phyloP scores from a whole-genome alignment of 306 rosid genomes.

The Ammopiptanthus mongolicus region DNA sequence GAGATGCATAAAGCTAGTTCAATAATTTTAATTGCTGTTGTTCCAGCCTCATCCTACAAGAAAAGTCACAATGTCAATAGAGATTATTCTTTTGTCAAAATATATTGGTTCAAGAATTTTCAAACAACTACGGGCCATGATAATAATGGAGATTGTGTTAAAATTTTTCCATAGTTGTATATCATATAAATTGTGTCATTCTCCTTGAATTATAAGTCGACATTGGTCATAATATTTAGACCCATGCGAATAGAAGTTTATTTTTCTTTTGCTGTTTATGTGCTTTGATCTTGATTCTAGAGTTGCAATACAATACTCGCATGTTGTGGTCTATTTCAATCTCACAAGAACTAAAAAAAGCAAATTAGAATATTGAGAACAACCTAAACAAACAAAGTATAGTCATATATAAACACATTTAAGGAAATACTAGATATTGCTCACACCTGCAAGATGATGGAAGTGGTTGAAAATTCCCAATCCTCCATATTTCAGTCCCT shows the following conservation, averaged over 20 bases:
- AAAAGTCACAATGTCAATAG: slow-evolving; percentile 11
- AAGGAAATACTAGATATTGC: slow-evolving; percentile 17
- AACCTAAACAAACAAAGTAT: slow-evolving; percentile 8
- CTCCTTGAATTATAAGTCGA: slow-evolving; percentile 6
- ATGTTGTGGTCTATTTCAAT: not conserved
- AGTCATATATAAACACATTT: not conserved
- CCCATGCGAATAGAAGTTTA: not conserved
- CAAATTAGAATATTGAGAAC: not conserved
- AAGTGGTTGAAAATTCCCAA: slow-evolving; percentile 91
- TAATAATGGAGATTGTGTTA: not conserved
- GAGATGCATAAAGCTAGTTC: slow-evolving; percentile 88
- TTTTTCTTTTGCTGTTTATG: not conserved
- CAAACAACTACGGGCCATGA: not conserved
- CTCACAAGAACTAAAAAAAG: not conserved
- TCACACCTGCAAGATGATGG: slow-evolving; percentile 86
- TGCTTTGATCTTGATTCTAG: not conserved
- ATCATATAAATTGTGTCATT: no score
- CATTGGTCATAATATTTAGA: not conserved
- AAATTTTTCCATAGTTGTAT: no score
- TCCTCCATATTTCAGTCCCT: slow-evolving; percentile 98
- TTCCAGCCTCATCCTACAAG: slow-evolving; percentile 91
- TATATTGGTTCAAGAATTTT: not conserved
- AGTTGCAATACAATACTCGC: not conserved
- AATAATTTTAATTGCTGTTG: slow-evolving; percentile 91
- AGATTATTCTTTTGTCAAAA: not conserved